phyloP scores from a whole-genome alignment of 1,139 yeast species.

The Pichia sp. region DNA sequence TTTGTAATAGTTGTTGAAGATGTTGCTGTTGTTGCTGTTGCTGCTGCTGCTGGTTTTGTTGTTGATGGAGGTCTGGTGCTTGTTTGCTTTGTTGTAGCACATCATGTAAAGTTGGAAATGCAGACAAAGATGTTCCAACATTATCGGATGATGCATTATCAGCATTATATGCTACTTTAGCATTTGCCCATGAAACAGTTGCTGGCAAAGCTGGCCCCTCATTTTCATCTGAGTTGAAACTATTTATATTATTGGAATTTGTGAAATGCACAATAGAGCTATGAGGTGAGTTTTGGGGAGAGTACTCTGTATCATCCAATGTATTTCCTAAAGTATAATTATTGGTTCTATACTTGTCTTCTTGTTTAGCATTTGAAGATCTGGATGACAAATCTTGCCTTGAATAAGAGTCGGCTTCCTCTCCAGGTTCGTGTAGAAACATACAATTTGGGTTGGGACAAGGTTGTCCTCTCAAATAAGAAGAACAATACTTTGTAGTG shows the following conservation, averaged over 20 bases:
- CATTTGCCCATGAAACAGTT: constrained; percentile 52
- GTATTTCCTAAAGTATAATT: constrained; percentile 20
- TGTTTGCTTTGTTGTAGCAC: constrained; percentile 30
- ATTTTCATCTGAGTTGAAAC: neutral
- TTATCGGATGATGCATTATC: neutral
- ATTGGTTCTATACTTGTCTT: constrained; percentile 26
- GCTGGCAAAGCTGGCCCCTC: constrained; percentile 43
- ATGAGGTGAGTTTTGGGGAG: constrained; percentile 13
- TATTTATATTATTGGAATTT: neutral
- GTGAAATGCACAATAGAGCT: constrained; percentile 10
- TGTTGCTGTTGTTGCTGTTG: constrained; percentile 28
- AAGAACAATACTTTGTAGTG: constrained; percentile 95
- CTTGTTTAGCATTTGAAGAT: constrained; percentile 59
- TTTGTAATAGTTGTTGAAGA: constrained; percentile 12
- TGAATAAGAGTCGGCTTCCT: constrained; percentile 95
- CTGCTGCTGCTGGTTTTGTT: constrained; percentile 11
- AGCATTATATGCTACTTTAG: constrained; percentile 17
- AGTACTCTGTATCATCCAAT: constrained; percentile 8
- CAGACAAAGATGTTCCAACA: constrained; percentile 31
- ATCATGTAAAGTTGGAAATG: constrained; percentile 69
- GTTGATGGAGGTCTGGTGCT: constrained; percentile 5
- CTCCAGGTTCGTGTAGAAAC: constrained; percentile 99
- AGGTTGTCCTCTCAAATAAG: constrained; percentile 87
- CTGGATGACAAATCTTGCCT: constrained; percentile 86
- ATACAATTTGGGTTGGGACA: constrained; percentile 99